phyloP scores from a whole-genome alignment of 2,329 filamentous ascomycete species.

The Xylariaceae sp. region DNA sequence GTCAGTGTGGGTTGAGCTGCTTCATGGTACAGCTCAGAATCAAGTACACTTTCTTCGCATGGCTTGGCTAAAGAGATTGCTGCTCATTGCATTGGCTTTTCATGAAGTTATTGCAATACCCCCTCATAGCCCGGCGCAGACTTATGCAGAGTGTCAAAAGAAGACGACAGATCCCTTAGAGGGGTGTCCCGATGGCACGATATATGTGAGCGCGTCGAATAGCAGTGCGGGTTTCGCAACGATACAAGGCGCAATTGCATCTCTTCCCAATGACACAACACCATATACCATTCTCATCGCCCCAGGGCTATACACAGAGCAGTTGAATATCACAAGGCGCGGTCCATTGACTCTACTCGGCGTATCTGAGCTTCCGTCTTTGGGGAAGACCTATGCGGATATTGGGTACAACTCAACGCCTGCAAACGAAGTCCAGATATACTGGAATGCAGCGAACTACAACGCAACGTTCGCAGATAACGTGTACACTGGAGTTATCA shows the following conservation, averaged over 20 bases:
- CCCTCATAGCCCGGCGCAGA: slow-evolving; percentile 22
- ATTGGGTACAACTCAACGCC: slow-evolving; percentile 21
- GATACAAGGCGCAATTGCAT: slow-evolving; percentile 40
- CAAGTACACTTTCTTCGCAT: slow-evolving; percentile 2
- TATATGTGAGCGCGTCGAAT: slow-evolving; percentile 38
- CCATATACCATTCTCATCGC: slow-evolving; percentile 55
- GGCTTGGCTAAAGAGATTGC: slow-evolving; percentile 1
- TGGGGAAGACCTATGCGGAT: slow-evolving; percentile 25
- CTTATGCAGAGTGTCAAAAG: slow-evolving; percentile 30
- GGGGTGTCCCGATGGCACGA: slow-evolving; percentile 37
- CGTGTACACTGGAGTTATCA: slow-evolving; percentile 57
- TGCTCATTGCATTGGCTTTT: slow-evolving; percentile 5
- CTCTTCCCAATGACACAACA: slow-evolving; percentile 37
- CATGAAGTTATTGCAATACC: background rate
- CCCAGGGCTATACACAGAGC: slow-evolving; percentile 58
- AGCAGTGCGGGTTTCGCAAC: slow-evolving; percentile 34
- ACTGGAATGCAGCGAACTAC: slow-evolving; percentile 54
- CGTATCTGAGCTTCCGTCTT: slow-evolving; percentile 42
- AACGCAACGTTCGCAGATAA: slow-evolving; percentile 51
- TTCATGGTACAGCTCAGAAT: no score
- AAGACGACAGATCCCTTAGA: slow-evolving; percentile 31
- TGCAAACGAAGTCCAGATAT: slow-evolving; percentile 50
- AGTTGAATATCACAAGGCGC: slow-evolving; percentile 60
- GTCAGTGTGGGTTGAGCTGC: no score
- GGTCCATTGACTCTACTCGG: slow-evolving; percentile 60